Percentiles rank a stretch among this genome's conserved stretches.
phyloP scores from a whole-genome alignment of 228 moss, liverwort and hornwort species.

The Sphagnum magellanicum region DNA sequence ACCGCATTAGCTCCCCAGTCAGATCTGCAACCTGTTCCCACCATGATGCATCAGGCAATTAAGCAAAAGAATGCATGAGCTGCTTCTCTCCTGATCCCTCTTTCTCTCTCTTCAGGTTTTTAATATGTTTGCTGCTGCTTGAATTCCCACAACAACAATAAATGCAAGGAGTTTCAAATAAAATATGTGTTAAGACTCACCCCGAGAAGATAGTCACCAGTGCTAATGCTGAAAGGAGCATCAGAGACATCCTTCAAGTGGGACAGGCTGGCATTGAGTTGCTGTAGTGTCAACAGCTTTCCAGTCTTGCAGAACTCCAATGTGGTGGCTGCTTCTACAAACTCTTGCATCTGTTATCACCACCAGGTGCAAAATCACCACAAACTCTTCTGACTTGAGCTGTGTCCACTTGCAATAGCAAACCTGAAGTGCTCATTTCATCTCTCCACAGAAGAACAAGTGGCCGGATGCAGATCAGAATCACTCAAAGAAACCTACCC shows the following conservation, averaged over 20 bases:
- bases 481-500: slow-evolving; percentile 13
- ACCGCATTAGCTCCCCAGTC: slow-evolving; percentile 55
- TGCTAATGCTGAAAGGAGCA: slow-evolving; percentile 27
- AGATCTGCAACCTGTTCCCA: slow-evolving; percentile 37
- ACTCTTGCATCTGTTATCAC: slow-evolving; percentile 38
- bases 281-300: slow-evolving; percentile 22
- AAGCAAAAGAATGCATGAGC: no score
- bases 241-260: slow-evolving; percentile 25
- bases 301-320: slow-evolving; percentile 34
- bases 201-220: slow-evolving; percentile 47
- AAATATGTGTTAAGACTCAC: slow-evolving; percentile 3
- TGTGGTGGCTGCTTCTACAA: slow-evolving; percentile 46
- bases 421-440: neutral
- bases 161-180: no score
- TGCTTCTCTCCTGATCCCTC: no score
- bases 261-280: slow-evolving; percentile 30
- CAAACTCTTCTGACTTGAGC: neutral
- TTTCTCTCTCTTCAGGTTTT: no score
- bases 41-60: neutral
- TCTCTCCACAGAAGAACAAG: neutral
- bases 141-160: no score
- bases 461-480: no score
- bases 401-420: neutral
- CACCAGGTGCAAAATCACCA: neutral
- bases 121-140: no score